Base-by-base conservation (phyloP, 2,329 filamentous ascomycete genomes). In the Scedosporium dehoogii region DNA sequence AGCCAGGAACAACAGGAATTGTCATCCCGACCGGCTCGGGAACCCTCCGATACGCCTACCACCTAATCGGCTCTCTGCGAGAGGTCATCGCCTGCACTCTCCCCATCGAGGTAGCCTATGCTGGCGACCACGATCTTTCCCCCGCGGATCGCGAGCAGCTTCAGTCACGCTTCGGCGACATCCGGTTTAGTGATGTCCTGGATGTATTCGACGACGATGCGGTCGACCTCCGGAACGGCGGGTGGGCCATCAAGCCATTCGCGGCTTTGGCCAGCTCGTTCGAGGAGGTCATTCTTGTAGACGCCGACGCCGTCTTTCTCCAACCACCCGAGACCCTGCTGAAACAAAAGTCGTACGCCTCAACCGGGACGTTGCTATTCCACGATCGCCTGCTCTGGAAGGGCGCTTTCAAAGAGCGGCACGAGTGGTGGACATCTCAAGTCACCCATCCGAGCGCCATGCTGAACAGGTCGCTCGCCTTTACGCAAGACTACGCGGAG, bases 191-290 rank as follows among this genome's bases (percentile, higher is more conserved):
- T 14, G 69, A 76, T 62, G 66, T 75, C 6, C 62, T 70, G 7
- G 67, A 65, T 0, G 69, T 75, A 0, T 73, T 76, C 12, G 67
- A 73, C 38, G 73, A 76, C 16, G 55, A 57, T 0, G 69, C 68
- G 1, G 25, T 74, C 29, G 66, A 69, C 0, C 65, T 76, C 2
- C 64, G 65, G 9, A 53, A 70, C 14, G 72, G 72, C 3, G 72
- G 70, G 2, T 77, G 74, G 73, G 76, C 75, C n/a, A 73, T 76
- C 58, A 77, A 78, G 51, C 68, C 74, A 3, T 78, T 78, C 25
- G 75, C 75, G 6, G 70, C 70, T 0, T 66, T 78, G 9, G 73
- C 72, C 1, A 73, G 71, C 6, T 65, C 61, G 0, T 77, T 73
- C 60, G 70, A 75, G n/a, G 65, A 76, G 27, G 73, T 75, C 3